phyloP scores from a whole-genome alignment of 1,284 basidiomycete genomes.

The Fomitiporia mediterranea region DNA sequence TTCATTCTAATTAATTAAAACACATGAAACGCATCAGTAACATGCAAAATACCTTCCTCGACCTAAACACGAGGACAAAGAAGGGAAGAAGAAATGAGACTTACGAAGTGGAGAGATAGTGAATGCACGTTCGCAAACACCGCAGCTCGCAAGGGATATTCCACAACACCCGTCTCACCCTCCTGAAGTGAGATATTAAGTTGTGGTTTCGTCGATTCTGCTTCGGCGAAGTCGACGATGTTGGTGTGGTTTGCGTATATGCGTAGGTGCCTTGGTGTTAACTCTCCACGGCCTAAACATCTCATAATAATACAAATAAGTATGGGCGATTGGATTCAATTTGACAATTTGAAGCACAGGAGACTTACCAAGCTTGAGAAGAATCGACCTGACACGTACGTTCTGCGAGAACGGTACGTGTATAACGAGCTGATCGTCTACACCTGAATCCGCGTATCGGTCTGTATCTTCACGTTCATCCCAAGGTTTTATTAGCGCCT shows the following conservation, averaged over 20 bases:
- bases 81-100: conserved; percentile 28
- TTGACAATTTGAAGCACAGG: not conserved
- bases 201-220: conserved; percentile 60
- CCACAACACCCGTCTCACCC: conserved; percentile 58
- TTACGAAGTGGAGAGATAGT: conserved; percentile 73
- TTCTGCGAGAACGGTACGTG: conserved; percentile 77
- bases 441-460: conserved; percentile 64
- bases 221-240: conserved; percentile 73
- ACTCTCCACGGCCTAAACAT: conserved; percentile 36
- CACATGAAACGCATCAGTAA: too few relatives aligned
- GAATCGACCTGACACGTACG: conserved; percentile 65
- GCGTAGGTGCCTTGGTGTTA: conserved; percentile 58
- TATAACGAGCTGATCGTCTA: conserved; percentile 80
- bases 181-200: conserved; percentile 67
- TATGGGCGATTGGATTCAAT: not conserved
- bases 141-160: conserved; percentile 73
- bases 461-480: conserved; percentile 64
- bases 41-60: too few relatives aligned
- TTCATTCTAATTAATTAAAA: conserved; percentile 45
- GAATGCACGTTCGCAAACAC: conserved; percentile 71
- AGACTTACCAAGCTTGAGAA: conserved; percentile 65
- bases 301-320: too few relatives aligned
- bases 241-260: conserved; percentile 66
- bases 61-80: not conserved
- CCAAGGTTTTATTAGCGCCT: conserved; percentile 74